These are phyloP conservation scores for Cunninghamia lanceolata DNA, from an alignment of 75 land plant genomes.

Conservation along the genomic window DNA sequence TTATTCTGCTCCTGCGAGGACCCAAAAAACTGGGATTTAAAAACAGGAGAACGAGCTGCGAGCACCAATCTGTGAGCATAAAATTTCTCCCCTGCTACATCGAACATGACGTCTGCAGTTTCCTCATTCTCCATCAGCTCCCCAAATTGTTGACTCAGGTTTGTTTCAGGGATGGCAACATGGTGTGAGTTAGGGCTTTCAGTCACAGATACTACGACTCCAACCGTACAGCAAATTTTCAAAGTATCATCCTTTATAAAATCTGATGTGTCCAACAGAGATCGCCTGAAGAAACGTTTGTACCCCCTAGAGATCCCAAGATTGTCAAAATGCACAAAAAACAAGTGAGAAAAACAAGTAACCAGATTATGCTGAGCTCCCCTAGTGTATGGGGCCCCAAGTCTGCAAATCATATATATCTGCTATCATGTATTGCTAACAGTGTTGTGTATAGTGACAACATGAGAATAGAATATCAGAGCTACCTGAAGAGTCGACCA, in stretches of 20 bases:
- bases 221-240: conserved; percentile 41
- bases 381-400: neutral
- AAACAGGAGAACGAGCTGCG: conserved; percentile 52
- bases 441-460: neutral
- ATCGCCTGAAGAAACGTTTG: conserved; percentile 55
- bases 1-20: conserved; percentile 28
- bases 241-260: conserved; percentile 42
- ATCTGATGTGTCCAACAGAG: conserved; percentile 50
- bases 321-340: neutral
- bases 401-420: neutral
- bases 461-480: neutral
- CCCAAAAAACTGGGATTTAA: conserved; percentile 46
- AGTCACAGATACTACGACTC: conserved; percentile 43
- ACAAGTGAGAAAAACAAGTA: neutral
- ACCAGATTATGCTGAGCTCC: conserved; percentile 1
- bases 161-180: conserved; percentile 33
- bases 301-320: conserved; percentile 44
- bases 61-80: conserved; percentile 44
- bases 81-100: conserved; percentile 42
- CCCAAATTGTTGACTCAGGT: conserved; percentile 47
- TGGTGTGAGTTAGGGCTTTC: conserved; percentile 31
- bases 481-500: neutral
- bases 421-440: neutral
- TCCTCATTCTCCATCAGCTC: conserved; percentile 35
- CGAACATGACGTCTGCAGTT: conserved; percentile 30